These are phyloP conservation scores for Fusarium temperatum DNA, from an alignment of 2,329 filamentous ascomycete species.

Conservation along the genomic window DNA sequence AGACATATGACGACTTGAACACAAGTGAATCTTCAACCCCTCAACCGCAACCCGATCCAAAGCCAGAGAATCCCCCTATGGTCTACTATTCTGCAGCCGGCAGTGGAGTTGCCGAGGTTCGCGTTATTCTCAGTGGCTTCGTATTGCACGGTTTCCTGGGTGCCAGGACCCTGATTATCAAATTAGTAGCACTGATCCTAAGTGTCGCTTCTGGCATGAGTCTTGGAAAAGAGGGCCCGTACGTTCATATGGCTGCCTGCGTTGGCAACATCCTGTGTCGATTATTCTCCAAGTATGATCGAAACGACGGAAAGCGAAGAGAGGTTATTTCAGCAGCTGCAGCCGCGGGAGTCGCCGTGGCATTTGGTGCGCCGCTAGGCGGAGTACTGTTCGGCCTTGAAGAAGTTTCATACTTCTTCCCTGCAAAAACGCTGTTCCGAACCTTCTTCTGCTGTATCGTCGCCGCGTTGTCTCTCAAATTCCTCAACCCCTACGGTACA, in stretches of 20 bases:
- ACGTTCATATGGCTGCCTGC: slow-evolving; percentile 96
- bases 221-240: slow-evolving; percentile 92
- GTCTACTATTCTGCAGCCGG: slow-evolving; percentile 96
- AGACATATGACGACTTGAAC: slow-evolving; percentile 51
- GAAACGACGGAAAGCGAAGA: slow-evolving; percentile 92
- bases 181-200: slow-evolving; percentile 82
- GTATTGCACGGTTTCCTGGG: slow-evolving; percentile 96
- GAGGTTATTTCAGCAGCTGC: slow-evolving; percentile 94
- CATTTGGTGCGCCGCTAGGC: slow-evolving; percentile 87
- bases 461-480: slow-evolving; percentile 90
- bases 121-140: slow-evolving; percentile 97
- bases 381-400: slow-evolving; percentile 94
- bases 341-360: slow-evolving; percentile 90
- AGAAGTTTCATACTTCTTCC: slow-evolving; percentile 97
- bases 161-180: slow-evolving; percentile 84
- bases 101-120: slow-evolving; percentile 95
- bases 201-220: slow-evolving; percentile 93
- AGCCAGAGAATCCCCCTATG: slow-evolving; percentile 70
- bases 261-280: slow-evolving; percentile 95
- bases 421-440: slow-evolving; percentile 94
- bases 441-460: slow-evolving; percentile 99
- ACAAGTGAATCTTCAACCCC: slow-evolving; percentile 58
- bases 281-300: slow-evolving; percentile 92
- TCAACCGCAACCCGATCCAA: slow-evolving; percentile 49
- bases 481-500: slow-evolving; percentile 94